These are phyloP conservation scores for Achaetomiella virescens DNA, from an alignment of 495 filamentous ascomycete genomes.

Conservation along the genomic window DNA sequence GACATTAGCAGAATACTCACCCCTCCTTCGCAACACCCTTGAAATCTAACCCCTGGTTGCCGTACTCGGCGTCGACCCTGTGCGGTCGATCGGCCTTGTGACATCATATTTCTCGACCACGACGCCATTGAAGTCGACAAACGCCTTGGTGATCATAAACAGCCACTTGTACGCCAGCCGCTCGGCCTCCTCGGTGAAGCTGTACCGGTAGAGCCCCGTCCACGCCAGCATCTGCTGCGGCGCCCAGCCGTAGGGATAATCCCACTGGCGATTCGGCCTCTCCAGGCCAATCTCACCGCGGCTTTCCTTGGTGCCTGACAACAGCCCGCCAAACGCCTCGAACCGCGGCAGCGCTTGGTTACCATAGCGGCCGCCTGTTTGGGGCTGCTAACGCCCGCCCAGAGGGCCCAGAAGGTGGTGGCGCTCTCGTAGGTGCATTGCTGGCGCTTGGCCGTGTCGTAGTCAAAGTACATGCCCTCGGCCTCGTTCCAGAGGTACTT, in stretches of 20 bases:
- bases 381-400: constrained; percentile 79
- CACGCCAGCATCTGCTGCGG: constrained; percentile 98
- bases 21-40: constrained; percentile 92
- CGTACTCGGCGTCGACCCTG: constrained; percentile 91
- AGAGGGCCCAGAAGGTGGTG: constrained; percentile 95
- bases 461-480: constrained; percentile 94
- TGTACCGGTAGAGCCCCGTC: constrained; percentile 84
- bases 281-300: constrained; percentile 73
- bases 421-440: constrained; percentile 75
- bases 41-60: constrained; percentile 91
- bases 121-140: constrained; percentile 94
- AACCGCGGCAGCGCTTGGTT: constrained; percentile 71
- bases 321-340: constrained; percentile 80
- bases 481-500: constrained; percentile 87
- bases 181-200: constrained; percentile 82
- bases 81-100: constrained; percentile 83
- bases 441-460: constrained; percentile 73
- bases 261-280: constrained; percentile 92
- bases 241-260: constrained; percentile 96
- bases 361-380: constrained; percentile 75
- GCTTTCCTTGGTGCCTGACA: constrained; percentile 79
- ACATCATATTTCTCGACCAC: constrained; percentile 99
- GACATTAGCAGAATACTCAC: constrained; percentile 50
- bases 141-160: constrained; percentile 94
- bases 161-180: constrained; percentile 90